These are phyloP conservation scores for Suillus americanus DNA, from an alignment of 768 basidiomycete species.

Conservation along the genomic window DNA sequence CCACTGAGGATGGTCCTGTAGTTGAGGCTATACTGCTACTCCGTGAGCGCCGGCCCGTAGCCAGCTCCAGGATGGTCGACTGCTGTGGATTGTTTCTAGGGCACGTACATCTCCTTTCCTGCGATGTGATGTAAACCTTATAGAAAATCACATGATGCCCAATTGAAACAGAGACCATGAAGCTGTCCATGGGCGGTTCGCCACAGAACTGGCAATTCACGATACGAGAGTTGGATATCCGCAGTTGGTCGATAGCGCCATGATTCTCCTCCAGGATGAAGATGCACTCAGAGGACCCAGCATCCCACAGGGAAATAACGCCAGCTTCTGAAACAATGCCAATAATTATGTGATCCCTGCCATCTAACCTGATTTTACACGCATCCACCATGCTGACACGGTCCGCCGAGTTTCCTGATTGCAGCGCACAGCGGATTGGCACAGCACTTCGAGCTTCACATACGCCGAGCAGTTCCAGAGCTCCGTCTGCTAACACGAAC, in stretches of 20 bases:
- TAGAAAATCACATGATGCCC: conserved; percentile 63
- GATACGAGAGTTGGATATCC: conserved; percentile 52
- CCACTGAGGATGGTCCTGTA: conserved; percentile 40
- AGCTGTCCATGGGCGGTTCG: conserved; percentile 62
- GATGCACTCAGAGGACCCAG: conserved; percentile 60
- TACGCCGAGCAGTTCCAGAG: conserved; percentile 59
- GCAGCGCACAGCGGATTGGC: conserved; percentile 47
- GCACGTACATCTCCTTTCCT: conserved; percentile 68
- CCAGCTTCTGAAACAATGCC: conserved; percentile 66
- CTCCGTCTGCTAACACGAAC: conserved; percentile 66
- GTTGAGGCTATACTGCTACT: conserved; percentile 54
- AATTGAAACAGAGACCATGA: conserved; percentile 67
- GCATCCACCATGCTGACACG: conserved; percentile 52
- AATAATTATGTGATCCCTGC: conserved; percentile 51
- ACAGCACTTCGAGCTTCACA: conserved; percentile 43
- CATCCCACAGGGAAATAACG: conserved; percentile 76
- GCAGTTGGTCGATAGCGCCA: conserved; percentile 59
- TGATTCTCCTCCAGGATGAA: conserved; percentile 58
- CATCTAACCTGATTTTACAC: conserved; percentile 51
- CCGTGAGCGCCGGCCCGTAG: conserved; percentile 56
- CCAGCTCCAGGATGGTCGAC: conserved; percentile 42
- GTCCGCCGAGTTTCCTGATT: conserved; percentile 60
- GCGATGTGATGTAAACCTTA: conserved; percentile 57
- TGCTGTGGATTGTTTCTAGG: conserved; percentile 46
- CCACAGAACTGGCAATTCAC: conserved; percentile 72